Conservation (phyloP, 2,329 filamentous ascomycete species). For the Akanthomyces uredinophilus region DNA sequence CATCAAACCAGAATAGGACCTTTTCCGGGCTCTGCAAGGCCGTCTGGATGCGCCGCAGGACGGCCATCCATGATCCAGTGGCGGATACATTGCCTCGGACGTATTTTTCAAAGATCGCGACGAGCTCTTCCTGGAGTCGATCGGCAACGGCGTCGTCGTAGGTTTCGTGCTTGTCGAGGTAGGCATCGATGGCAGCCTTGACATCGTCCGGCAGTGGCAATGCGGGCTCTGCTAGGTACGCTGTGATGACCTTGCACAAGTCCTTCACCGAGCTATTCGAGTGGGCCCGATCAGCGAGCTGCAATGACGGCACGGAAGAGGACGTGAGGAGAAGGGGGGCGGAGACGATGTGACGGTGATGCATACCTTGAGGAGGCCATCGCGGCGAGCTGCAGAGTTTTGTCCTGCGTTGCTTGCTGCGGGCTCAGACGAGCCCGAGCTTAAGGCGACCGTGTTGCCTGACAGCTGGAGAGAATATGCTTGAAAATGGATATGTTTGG, state of each 20-base stretch:
- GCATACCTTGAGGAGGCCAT: slow-evolving; percentile 16
- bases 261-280: slow-evolving; percentile 47
- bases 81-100: slow-evolving; percentile 53
- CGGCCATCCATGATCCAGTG: slow-evolving; percentile 62
- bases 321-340: background rate
- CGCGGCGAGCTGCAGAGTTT: slow-evolving; percentile 10
- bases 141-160: slow-evolving; percentile 66
- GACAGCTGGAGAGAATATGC: background rate
- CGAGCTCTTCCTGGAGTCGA: slow-evolving; percentile 67
- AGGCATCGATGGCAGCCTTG: slow-evolving; percentile 55
- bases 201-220: slow-evolving; percentile 65
- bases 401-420: slow-evolving; percentile 9
- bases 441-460: background rate
- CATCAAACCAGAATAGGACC: slow-evolving; percentile 67
- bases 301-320: background rate
- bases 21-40: slow-evolving; percentile 58
- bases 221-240: slow-evolving; percentile 42
- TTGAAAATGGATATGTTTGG: background rate
- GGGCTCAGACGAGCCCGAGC: slow-evolving; percentile 16
- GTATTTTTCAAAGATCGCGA: slow-evolving; percentile 59
- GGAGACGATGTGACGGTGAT: background rate
- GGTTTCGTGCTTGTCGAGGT: slow-evolving; percentile 61
- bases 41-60: slow-evolving; percentile 60
- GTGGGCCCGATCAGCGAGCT: slow-evolving; percentile 21
- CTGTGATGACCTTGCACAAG: slow-evolving; percentile 51